Base-by-base conservation (phyloP, 148 eudicot species). In the Spergularia marina region DNA sequence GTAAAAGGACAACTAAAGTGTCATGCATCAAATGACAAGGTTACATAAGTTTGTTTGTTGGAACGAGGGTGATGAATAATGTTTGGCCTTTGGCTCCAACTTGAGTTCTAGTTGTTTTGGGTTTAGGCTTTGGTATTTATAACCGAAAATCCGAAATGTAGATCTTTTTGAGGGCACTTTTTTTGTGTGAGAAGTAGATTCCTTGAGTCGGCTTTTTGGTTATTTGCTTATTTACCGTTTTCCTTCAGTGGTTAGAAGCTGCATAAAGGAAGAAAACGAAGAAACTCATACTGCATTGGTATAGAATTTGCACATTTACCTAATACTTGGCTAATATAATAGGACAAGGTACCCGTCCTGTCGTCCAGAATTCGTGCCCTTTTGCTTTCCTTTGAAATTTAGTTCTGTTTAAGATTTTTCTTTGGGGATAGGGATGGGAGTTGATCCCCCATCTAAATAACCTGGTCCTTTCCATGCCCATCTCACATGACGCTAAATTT, bases 401-500 rank as follows among this genome's bases (percentile, higher is more conserved):
- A 5, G 18, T 54, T 51, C 34, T 36, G 25, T 12, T 12, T n/a
- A 17, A 7, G n/a, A 65, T n/a, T 12, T 47, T 68, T 30, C 53
- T 69, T 53, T 53, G 25, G 70, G 30, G 49, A 68, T 68, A 30
- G 71, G 10, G 49, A 44, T 44, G 67, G 72, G 57, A 53, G 79
- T 71, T 80, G 68, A 67, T 69, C 30, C 74, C 74, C 70, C 64
- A 41, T 62, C 78, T 61, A 69, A 11, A 65, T 65, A 16, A 65
- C 47, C 57, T 68, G 71, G 10, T 40, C 71, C 71, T 51, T 68
- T 30, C 54, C 70, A 23, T 61, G 61, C 58, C 69, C 68, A 70
- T 52, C 23, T 68, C 39, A 49, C 55, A 70, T 34, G 44, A 12
- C 17, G 60, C 44, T 30, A 59, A 68, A 21, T 51, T 49, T 39